Percentiles rank a stretch among this genome's conserved stretches.
Conservation (phyloP, 805 yeast species). For the Cyberlindnera japonica region DNA sequence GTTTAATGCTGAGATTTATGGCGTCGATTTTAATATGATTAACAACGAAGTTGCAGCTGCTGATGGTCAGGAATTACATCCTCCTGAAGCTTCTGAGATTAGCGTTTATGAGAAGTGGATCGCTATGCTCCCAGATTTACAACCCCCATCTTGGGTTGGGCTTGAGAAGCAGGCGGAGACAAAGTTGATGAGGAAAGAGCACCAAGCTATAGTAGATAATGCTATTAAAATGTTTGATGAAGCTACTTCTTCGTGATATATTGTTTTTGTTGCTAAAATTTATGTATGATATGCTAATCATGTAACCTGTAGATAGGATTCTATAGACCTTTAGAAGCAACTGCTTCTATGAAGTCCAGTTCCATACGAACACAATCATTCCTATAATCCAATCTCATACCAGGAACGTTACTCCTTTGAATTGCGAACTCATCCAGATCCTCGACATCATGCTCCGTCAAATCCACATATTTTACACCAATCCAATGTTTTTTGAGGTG, state of each 20-base stretch:
- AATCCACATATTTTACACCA: conserved; percentile 24
- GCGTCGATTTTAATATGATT: conserved; percentile 40
- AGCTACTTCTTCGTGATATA: no score
- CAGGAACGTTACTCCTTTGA: conserved; percentile 28
- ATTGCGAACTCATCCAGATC: conserved; percentile 25
- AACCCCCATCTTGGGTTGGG: conserved; percentile 53
- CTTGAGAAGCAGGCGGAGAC: conserved; percentile 42
- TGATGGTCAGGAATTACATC: conserved; percentile 11
- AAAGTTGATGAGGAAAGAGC: conserved; percentile 22
- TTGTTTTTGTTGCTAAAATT: no score
- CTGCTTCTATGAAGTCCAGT: conserved; percentile 13
- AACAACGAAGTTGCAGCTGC: conserved; percentile 22
- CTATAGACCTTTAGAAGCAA: no score
- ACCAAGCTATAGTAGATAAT: conserved; percentile 3
- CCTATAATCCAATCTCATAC: conserved; percentile 27
- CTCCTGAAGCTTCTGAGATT: conserved; percentile 45
- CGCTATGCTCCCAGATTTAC: conserved; percentile 44
- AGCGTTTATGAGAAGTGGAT: conserved; percentile 48
- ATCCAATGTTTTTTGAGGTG: conserved; percentile 28
- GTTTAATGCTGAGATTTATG: conserved; percentile 41
- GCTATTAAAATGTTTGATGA: conserved; percentile 5
- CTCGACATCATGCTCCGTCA: conserved; percentile 3
- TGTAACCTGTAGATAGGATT: no score
- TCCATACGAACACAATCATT: conserved; percentile 22
- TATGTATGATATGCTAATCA: no score